Percentiles rank a stretch among this genome's conserved stretches.
These are phyloP conservation scores for Sphaerulina musiva DNA, from an alignment of 2,329 filamentous ascomycete genomes.

Conservation along the genomic window DNA sequence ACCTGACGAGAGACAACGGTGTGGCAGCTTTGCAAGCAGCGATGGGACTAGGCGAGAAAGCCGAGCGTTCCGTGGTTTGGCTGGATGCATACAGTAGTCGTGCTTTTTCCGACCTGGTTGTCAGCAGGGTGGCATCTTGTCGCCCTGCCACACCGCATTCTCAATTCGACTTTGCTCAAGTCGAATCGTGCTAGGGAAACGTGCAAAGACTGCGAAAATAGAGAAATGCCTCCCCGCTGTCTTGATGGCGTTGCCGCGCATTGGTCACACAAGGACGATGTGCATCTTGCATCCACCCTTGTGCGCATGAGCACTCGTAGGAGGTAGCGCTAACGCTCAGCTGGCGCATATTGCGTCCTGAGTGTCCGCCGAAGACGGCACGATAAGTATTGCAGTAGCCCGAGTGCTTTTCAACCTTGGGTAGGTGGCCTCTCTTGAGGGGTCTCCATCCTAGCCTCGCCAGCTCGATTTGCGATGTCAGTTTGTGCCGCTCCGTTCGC, in stretches of 20 bases:
- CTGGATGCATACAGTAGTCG: not conserved
- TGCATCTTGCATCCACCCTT: constrained; percentile 4
- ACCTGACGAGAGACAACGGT: constrained; percentile 12
- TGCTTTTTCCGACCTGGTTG: not conserved
- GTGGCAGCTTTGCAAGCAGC: constrained; percentile 1
- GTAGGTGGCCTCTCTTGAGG: constrained; percentile 3
- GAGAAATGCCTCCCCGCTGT: not conserved
- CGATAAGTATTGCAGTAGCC: constrained; percentile 1
- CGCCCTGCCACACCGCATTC: not conserved
- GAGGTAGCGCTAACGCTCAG: not conserved
- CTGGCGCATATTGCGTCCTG: not conserved
- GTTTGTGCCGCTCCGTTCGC: constrained; percentile 7
- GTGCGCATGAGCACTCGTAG: constrained; percentile 8
- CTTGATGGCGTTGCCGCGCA: not conserved
- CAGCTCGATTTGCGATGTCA: constrained; percentile 8
- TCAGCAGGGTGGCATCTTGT: not conserved
- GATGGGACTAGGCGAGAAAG: not conserved
- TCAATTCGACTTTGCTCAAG: not conserved
- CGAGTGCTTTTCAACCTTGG: constrained; percentile 1
- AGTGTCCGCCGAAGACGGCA: constrained; percentile 5
- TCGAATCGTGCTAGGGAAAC: not conserved
- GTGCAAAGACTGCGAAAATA: not conserved
- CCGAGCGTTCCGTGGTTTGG: constrained; percentile 4
- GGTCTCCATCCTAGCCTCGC: constrained; percentile 1
- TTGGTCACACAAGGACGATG: constrained; percentile 5